These are phyloP conservation scores for Chaetomium olivaceum DNA, from an alignment of 2,329 filamentous ascomycete genomes.

Conservation along the genomic window DNA sequence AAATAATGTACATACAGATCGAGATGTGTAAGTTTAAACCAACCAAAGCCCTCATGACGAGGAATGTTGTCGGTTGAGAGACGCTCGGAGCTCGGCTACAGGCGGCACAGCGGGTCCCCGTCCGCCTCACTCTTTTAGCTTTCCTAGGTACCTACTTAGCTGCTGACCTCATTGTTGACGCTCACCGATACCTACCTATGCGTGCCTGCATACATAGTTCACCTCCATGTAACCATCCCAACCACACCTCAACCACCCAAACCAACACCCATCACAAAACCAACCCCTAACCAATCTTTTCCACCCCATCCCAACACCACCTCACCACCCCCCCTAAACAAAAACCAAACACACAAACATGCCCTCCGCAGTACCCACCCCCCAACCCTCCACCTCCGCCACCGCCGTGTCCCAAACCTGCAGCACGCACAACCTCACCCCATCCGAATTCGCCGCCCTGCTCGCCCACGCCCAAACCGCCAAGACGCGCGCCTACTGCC, in stretches of 20 bases:
- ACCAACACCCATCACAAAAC: neutral
- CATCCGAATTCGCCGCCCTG: constrained; percentile 65
- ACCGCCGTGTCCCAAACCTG: constrained; percentile 38
- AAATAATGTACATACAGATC: too few species aligned
- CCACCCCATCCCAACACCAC: neutral
- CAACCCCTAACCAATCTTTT: neutral
- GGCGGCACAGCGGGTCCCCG: constrained; percentile 6
- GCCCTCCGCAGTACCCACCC: neutral
- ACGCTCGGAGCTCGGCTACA: neutral
- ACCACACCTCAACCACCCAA: neutral
- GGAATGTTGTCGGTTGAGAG: too few species aligned
- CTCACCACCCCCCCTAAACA: neutral
- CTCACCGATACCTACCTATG: neutral
- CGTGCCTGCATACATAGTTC: neutral
- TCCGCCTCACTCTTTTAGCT: neutral
- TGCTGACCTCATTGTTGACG: constrained; percentile 8
- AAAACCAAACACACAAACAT: neutral
- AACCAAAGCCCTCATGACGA: too few species aligned
- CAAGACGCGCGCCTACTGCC: constrained; percentile 82
- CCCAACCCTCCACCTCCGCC: constrained; percentile 22
- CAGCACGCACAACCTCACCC: constrained; percentile 53
- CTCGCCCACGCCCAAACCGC: constrained; percentile 65
- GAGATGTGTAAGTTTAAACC: too few species aligned
- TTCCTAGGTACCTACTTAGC: neutral
- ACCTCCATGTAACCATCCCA: neutral